These are phyloP conservation scores for Hypoxylon sp. DNA, from an alignment of 2,329 filamentous ascomycete species.

Conservation along the genomic window DNA sequence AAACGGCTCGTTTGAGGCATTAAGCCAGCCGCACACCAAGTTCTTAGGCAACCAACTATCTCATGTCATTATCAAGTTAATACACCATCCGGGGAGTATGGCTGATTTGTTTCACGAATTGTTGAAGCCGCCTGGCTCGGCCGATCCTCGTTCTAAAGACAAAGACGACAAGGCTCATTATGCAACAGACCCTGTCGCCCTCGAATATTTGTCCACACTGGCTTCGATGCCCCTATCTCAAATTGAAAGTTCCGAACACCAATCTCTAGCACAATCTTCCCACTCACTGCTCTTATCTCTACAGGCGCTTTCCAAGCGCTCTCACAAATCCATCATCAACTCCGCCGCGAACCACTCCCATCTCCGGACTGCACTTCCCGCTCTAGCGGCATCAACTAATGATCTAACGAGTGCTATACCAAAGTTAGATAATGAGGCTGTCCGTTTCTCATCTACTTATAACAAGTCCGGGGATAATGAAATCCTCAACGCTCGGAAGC, in stretches of 20 bases:
- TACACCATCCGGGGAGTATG: constrained; percentile 60
- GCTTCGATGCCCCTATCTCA: constrained; percentile 82
- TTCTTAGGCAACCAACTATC: neutral
- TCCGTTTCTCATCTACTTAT: constrained; percentile 86
- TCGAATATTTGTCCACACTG: constrained; percentile 82
- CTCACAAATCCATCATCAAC: constrained; percentile 85
- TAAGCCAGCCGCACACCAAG: neutral
- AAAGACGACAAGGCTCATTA: constrained; percentile 58
- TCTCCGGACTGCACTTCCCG: constrained; percentile 79
- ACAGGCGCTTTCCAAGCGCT: constrained; percentile 90
- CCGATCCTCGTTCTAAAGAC: constrained; percentile 57
- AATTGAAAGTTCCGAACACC: constrained; percentile 81
- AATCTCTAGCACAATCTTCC: constrained; percentile 82
- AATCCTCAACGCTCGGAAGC: constrained; percentile 80
- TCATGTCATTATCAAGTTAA: neutral
- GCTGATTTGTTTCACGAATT: constrained; percentile 83
- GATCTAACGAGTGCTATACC: constrained; percentile 81
- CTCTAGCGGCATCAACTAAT: constrained; percentile 74
- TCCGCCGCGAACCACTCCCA: constrained; percentile 84
- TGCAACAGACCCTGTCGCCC: constrained; percentile 66
- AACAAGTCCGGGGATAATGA: constrained; percentile 79
- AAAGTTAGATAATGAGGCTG: constrained; percentile 81
- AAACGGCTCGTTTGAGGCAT: neutral
- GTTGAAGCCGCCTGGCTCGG: constrained; percentile 72
- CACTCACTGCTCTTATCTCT: constrained; percentile 87